Percentiles rank a stretch among this genome's conserved stretches.
These are phyloP conservation scores for Tuctoria greenei DNA, from an alignment of 176 grass and related monocot genomes.

Conservation along the genomic window DNA sequence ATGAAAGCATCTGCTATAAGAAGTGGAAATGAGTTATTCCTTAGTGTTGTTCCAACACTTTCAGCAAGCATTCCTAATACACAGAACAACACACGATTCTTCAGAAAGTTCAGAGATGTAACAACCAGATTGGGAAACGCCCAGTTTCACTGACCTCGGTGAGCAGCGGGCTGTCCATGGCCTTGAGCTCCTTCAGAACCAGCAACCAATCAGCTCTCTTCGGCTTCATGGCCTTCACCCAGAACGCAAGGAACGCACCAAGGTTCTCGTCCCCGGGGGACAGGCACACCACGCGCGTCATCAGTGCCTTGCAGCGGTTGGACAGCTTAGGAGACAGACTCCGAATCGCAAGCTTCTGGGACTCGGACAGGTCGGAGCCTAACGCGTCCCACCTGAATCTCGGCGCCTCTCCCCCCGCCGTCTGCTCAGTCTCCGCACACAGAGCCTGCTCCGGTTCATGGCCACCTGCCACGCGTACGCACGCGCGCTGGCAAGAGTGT, in stretches of 20 bases:
- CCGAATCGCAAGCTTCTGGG: slow-evolving; percentile 49
- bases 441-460: slow-evolving; percentile 1
- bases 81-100: background rate
- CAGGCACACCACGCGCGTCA: slow-evolving; percentile 56
- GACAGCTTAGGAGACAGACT: slow-evolving; percentile 65
- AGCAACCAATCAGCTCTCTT: slow-evolving; percentile 80
- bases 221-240: slow-evolving; percentile 75
- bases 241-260: slow-evolving; percentile 51
- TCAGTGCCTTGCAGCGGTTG: slow-evolving; percentile 83
- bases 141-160: slow-evolving; percentile 46
- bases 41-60: background rate
- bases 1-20: background rate
- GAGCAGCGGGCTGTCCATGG: slow-evolving; percentile 53
- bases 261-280: slow-evolving; percentile 49
- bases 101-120: background rate
- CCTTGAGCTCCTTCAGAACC: slow-evolving; percentile 68
- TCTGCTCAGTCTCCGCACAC: slow-evolving; percentile 6
- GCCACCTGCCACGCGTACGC: background rate
- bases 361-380: slow-evolving; percentile 29
- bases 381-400: slow-evolving; percentile 57
- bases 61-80: background rate
- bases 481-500: background rate
- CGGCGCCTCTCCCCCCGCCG: slow-evolving; percentile 15
- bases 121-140: background rate
- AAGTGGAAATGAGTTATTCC: background rate